These are phyloP conservation scores for Botrytis elliptica DNA, from an alignment of 2,329 filamentous ascomycete genomes.

Conservation along the genomic window DNA sequence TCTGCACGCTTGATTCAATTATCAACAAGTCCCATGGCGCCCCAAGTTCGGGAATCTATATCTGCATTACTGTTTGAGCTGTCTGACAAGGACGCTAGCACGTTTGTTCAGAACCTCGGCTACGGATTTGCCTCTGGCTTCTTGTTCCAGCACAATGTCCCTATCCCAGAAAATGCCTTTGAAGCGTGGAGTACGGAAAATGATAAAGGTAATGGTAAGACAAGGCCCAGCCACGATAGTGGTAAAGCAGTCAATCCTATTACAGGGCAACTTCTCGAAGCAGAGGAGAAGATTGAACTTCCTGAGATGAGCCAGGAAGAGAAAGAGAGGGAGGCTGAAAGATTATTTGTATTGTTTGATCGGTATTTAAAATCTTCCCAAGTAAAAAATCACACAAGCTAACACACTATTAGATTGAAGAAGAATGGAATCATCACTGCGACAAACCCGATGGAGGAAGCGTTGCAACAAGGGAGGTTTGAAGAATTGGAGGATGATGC, in stretches of 20 bases:
- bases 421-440: constrained; percentile 38
- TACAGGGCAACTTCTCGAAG: constrained; percentile 36
- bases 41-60: constrained; percentile 71
- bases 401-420: constrained; percentile 31
- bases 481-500: constrained; percentile 37
- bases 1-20: constrained; percentile 75
- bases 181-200: constrained; percentile 48
- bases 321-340: constrained; percentile 71
- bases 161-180: constrained; percentile 66
- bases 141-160: constrained; percentile 78
- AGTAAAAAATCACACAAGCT: constrained; percentile 10
- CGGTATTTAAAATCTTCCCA: constrained; percentile 28
- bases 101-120: constrained; percentile 86
- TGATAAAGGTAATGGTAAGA: constrained; percentile 29
- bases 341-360: constrained; percentile 39
- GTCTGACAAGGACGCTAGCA: constrained; percentile 74
- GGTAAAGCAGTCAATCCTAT: constrained; percentile 35
- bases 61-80: constrained; percentile 83
- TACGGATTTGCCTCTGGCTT: constrained; percentile 94
- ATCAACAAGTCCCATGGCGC: constrained; percentile 69
- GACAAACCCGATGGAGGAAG: constrained; percentile 36
- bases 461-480: constrained; percentile 35
- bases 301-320: constrained; percentile 86
- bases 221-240: constrained; percentile 29
- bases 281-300: constrained; percentile 44